phyloP scores from a whole-genome alignment of 345 rosid genomes.

The Rhodamnia argentea region DNA sequence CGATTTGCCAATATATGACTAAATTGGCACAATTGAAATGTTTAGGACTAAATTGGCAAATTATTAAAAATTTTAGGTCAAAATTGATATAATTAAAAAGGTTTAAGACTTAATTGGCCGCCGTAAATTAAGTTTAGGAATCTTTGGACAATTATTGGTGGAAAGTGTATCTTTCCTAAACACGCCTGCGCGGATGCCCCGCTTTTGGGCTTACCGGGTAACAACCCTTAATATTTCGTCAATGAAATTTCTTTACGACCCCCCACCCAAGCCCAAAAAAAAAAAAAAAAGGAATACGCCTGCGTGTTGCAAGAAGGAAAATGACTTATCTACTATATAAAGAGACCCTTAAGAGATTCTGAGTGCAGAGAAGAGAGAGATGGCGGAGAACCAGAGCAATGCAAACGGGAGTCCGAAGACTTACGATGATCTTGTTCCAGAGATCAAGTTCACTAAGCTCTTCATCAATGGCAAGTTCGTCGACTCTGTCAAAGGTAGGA shows the following conservation, averaged over 20 bases:
- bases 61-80: too few species aligned
- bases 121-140: too few species aligned
- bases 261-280: too few species aligned
- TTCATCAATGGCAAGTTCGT: constrained; percentile 63
- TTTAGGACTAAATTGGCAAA: too few species aligned
- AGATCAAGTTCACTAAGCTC: constrained; percentile 51
- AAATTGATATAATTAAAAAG: too few species aligned
- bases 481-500: constrained; percentile 49
- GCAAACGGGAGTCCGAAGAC: constrained; percentile 23
- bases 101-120: background rate
- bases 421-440: constrained; percentile 17
- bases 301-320: background rate
- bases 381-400: constrained; percentile 14
- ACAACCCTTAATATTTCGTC: too few species aligned
- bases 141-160: too few species aligned
- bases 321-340: background rate
- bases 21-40: too few species aligned
- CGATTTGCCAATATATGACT: too few species aligned
- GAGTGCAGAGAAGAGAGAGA: constrained; percentile 3
- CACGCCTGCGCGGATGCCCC: too few species aligned
- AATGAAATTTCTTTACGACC: too few species aligned
- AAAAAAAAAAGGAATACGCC: background rate
- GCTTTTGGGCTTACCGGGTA: background rate
- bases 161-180: too few species aligned
- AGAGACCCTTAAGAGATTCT: background rate